phyloP scores from a whole-genome alignment of 306 rosid genomes.

The Rosa rugosa region DNA sequence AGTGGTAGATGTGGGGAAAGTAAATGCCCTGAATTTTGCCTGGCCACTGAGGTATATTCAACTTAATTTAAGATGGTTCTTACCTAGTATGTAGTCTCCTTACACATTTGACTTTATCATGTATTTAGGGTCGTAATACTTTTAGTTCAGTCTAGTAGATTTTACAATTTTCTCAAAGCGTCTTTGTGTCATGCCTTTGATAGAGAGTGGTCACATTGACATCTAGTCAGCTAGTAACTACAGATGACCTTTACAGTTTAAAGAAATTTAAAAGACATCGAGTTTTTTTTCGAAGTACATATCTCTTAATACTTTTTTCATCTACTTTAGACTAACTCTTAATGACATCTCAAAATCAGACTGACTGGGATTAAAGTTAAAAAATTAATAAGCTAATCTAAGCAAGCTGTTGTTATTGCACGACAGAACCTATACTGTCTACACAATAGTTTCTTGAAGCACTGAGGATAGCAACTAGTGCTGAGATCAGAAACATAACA shows the following conservation, averaged over 20 bases:
- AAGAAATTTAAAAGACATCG: background rate
- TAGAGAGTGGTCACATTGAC: background rate
- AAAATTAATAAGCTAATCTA: background rate
- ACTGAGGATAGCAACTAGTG: background rate
- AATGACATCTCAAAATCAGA: background rate
- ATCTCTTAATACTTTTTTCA: background rate
- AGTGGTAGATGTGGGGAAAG: slow-evolving; percentile 95
- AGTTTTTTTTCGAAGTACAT: background rate
- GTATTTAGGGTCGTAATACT: background rate
- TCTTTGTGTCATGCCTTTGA: background rate
- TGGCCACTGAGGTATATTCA: slow-evolving; percentile 68
- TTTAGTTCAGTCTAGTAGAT: background rate
- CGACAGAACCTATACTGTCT: background rate
- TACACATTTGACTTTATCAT: background rate
- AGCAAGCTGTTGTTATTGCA: background rate
- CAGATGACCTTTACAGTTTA: background rate
- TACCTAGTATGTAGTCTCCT: background rate
- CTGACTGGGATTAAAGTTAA: background rate
- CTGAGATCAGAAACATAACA: background rate
- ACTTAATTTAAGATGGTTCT: background rate
- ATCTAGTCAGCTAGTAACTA: background rate
- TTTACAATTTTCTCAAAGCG: background rate
- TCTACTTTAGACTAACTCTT: background rate
- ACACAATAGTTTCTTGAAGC: background rate
- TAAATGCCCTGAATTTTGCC: slow-evolving; percentile 79